phyloP scores from a whole-genome alignment of 2,329 filamentous ascomycete species.

The Ceratocystis cubensis region DNA sequence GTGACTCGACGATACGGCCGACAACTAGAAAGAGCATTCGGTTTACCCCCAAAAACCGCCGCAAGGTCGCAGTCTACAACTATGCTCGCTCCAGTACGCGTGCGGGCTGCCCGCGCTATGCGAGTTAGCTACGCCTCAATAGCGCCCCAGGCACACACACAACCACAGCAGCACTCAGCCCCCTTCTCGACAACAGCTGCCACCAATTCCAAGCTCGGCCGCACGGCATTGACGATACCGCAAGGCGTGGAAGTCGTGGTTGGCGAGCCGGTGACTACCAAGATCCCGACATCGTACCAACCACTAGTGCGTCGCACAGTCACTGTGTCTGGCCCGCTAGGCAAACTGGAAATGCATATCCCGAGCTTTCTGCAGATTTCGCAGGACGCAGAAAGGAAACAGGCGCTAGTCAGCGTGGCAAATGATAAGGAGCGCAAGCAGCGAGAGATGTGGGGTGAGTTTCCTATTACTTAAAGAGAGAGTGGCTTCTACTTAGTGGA shows the following conservation, averaged over 20 bases:
- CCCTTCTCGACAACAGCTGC: conserved; percentile 58
- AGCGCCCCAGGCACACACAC: conserved; percentile 43
- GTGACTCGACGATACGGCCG: not conserved
- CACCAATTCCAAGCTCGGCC: conserved; percentile 71
- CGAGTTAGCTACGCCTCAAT: not conserved
- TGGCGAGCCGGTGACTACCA: conserved; percentile 45
- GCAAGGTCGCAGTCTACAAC: not conserved
- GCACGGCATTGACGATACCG: conserved; percentile 66
- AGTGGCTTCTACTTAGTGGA: not conserved
- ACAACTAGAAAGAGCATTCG: not conserved
- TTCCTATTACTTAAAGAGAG: conserved; percentile 3
- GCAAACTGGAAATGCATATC: conserved; percentile 64
- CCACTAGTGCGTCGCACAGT: conserved; percentile 53
- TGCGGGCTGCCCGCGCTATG: conserved; percentile 5
- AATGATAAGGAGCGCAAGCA: conserved; percentile 60
- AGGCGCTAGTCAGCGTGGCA: conserved; percentile 56
- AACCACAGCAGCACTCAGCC: conserved; percentile 40
- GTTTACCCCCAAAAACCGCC: not conserved
- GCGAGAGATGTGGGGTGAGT: conserved; percentile 87
- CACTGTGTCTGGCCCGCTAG: conserved; percentile 68
- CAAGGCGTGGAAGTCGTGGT: conserved; percentile 68
- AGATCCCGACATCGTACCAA: conserved; percentile 46
- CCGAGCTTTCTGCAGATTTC: conserved; percentile 64
- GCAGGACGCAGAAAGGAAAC: conserved; percentile 50
- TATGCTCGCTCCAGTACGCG: conserved; percentile 16